Evolutionary conservation across 2,329 filamentous ascomycete genomes (phyloP).

Genomic region (Trichoderma polysporum): DNA sequence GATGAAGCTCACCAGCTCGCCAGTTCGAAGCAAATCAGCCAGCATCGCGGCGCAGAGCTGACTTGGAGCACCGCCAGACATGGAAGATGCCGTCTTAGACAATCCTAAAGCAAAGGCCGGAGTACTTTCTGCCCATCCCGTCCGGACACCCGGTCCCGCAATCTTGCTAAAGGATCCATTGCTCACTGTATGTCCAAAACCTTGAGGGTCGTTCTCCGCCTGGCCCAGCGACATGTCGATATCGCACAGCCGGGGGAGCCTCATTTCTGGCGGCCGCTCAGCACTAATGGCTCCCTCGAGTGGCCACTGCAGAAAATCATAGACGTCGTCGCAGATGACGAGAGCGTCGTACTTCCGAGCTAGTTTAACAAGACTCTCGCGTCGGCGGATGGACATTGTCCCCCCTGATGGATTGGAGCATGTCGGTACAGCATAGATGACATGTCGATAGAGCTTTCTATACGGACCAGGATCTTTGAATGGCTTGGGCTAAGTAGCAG

Average conservation of each 20-base stretch:
- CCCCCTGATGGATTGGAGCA: conserved; percentile 86
- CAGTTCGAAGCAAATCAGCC: conserved; percentile 46
- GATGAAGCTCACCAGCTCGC: conserved; percentile 47
- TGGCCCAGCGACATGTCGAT: conserved; percentile 69
- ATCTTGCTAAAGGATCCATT: conserved; percentile 94
- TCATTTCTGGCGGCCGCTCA: conserved; percentile 37
- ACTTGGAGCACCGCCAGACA: conserved; percentile 57
- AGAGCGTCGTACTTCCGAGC: conserved; percentile 79
- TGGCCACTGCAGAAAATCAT: conserved; percentile 87
- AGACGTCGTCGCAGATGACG: conserved; percentile 88
- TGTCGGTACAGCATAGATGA: conserved; percentile 86
- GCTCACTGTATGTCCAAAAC: conserved; percentile 76
- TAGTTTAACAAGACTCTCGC: conserved; percentile 69
- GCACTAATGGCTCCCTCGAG: conserved; percentile 37
- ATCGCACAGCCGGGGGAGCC: conserved; percentile 75
- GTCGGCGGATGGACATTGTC: conserved; percentile 70
- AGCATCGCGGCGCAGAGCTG: conserved; percentile 56
- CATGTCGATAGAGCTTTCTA: conserved; percentile 78
- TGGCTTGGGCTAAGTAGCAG: conserved; percentile 35
- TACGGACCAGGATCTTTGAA: conserved; percentile 57
- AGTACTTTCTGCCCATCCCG: conserved; percentile 83
- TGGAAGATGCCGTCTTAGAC: conserved; percentile 52
- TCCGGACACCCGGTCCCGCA: conserved; percentile 74
- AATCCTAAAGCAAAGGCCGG: conserved; percentile 52
- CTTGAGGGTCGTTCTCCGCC: conserved; percentile 40